Conservation (phyloP, 2,329 filamentous ascomycete species). For the Cercospora sp. region DNA sequence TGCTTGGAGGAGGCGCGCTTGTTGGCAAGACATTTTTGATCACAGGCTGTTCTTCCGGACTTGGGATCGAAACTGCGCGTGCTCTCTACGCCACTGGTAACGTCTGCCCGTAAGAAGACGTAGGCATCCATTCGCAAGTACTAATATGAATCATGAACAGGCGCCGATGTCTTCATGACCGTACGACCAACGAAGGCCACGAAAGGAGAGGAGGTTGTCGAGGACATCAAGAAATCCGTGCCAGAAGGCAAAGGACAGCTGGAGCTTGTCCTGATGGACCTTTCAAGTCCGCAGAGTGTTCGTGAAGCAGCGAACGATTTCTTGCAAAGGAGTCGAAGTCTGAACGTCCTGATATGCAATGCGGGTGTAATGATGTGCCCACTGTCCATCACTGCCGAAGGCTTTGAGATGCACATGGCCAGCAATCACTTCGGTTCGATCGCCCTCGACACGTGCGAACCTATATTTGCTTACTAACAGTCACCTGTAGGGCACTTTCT, state of each 20-base stretch:
- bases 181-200: conserved; percentile 6
- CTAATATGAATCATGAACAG: background rate
- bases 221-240: background rate
- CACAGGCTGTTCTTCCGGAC: conserved; percentile 17
- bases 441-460: background rate
- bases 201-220: conserved; percentile 2
- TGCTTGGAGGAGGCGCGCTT: conserved; percentile 7
- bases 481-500: conserved; percentile 48
- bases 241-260: conserved; percentile 5
- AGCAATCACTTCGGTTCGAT: conserved; percentile 50
- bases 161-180: conserved; percentile 13
- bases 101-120: background rate
- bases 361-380: conserved; percentile 19
- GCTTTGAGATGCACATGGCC: conserved; percentile 53
- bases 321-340: background rate
- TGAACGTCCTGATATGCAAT: conserved; percentile 24
- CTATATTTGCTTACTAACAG: background rate
- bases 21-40: conserved; percentile 15
- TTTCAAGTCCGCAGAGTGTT: conserved; percentile 35
- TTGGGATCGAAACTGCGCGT: conserved; percentile 18
- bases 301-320: conserved; percentile 32
- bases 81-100: conserved; percentile 11
- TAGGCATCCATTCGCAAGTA: background rate
- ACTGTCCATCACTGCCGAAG: conserved; percentile 1
- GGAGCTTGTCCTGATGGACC: conserved; percentile 28